Conservation (phyloP, 2,329 filamentous ascomycete species). For the Exophiala spinifera region DNA sequence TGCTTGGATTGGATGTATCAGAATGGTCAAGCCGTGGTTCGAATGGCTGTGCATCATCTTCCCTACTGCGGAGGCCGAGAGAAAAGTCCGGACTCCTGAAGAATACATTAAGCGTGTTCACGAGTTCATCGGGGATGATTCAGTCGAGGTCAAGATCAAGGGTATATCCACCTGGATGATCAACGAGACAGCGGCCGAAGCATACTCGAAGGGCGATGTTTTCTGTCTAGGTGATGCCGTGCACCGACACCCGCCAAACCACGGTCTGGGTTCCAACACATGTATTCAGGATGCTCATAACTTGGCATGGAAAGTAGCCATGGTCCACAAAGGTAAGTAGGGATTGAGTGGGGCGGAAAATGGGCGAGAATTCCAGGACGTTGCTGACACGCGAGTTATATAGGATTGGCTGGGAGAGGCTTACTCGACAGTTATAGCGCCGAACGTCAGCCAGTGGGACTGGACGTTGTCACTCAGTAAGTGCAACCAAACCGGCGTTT, state of each 20-base stretch:
- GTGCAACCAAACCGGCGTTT: no score
- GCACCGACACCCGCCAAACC: constrained; percentile 36
- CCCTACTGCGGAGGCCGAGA: constrained; percentile 35
- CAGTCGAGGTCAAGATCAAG: constrained; percentile 49
- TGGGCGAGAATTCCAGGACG: no score
- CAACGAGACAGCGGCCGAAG: constrained; percentile 59
- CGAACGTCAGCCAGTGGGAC: constrained; percentile 36
- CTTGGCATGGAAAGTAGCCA: constrained; percentile 37
- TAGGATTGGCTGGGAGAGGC: constrained; percentile 11
- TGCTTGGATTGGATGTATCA: constrained; percentile 48
- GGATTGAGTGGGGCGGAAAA: no score
- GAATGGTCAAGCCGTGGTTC: constrained; percentile 63
- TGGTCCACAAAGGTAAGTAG: constrained; percentile 32
- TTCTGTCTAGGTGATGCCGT: constrained; percentile 40
- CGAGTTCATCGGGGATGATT: constrained; percentile 55
- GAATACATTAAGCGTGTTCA: constrained; percentile 48
- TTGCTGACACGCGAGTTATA: background rate
- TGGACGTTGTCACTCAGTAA: constrained; percentile 45
- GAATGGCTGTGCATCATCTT: constrained; percentile 61
- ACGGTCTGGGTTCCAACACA: constrained; percentile 38
- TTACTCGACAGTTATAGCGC: constrained; percentile 35
- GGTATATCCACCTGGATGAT: constrained; percentile 57
- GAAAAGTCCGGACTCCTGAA: constrained; percentile 43
- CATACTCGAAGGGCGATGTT: constrained; percentile 51
- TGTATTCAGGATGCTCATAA: constrained; percentile 39